Base-by-base conservation (phyloP, 176 grass and related monocot genomes). In the Carex parvula region DNA sequence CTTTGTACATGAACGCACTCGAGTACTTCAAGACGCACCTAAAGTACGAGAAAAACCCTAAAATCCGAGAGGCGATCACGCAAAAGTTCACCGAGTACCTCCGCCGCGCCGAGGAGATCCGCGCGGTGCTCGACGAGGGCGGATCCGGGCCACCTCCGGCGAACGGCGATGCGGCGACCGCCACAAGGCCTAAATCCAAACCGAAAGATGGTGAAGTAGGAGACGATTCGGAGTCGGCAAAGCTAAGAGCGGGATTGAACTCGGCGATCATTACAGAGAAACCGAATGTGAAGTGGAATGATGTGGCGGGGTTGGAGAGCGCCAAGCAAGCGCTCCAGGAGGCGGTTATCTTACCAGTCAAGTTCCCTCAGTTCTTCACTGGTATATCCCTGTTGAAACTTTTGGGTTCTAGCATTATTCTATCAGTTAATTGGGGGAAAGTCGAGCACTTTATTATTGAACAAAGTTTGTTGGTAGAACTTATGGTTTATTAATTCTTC, bases 31-130 rank as follows among this genome's bases (percentile, higher is more conserved):
- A 89, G 60, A 96, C 93, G 17, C 97, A 99, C 90, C 97, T 99
- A 87, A 99, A 99, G 90, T 99, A 99, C 93, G 97, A 99, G 90
- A 99, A 99, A 87, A 99, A 99, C 91, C 93, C 93, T 65, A 99
- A 94, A 88, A 99, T 99, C 88, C 92, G 87, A 82, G 97, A 99
- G 81, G 97, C 93, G 33, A 99, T 99, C 84, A 99, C 88, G 70
- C 93, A 90, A 83, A 99, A 99, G 91, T 99, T 99, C 84, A 96
- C 88, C 63, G 97, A 99, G 84, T 99, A 99, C 85, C 90, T 99
- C 26, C 97, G 97, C 60, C 93, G 97, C 53, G 97, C 97, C 0
- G 97, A 99, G 97, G 97, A 99, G 93, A 99, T 99, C 88, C 89
- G 97, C 0, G 93, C 91, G 2, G 97, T 99, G 26, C 93, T 99